Percentiles rank a stretch among this genome's conserved stretches.
These are phyloP conservation scores for Penicillium mononematosum DNA, from an alignment of 495 filamentous ascomycete genomes.

Conservation along the genomic window DNA sequence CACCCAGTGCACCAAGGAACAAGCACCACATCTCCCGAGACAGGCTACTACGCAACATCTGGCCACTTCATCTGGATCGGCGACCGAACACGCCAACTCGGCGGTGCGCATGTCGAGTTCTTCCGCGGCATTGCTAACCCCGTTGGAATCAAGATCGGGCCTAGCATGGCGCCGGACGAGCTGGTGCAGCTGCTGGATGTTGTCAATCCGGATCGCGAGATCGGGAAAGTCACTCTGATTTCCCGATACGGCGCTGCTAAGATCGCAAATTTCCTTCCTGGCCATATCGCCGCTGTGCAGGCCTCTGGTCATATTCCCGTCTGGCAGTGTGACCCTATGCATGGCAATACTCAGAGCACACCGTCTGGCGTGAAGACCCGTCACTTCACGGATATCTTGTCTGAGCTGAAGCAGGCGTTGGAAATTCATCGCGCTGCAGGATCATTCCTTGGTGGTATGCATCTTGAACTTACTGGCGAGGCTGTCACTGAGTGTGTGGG, in stretches of 20 bases:
- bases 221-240: slow-evolving; percentile 93
- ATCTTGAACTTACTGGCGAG: slow-evolving; percentile 92
- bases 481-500: slow-evolving; percentile 95
- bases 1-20: slow-evolving; percentile 30
- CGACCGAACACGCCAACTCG: slow-evolving; percentile 88
- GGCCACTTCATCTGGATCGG: slow-evolving; percentile 98
- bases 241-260: slow-evolving; percentile 85
- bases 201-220: slow-evolving; percentile 76
- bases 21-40: slow-evolving; percentile 14
- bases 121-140: slow-evolving; percentile 96
- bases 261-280: slow-evolving; percentile 67
- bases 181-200: slow-evolving; percentile 73
- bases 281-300: slow-evolving; percentile 85
- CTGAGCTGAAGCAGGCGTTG: slow-evolving; percentile 75
- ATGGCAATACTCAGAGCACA: slow-evolving; percentile 70
- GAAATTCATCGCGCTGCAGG: slow-evolving; percentile 78
- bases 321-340: slow-evolving; percentile 99
- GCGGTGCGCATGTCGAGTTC: slow-evolving; percentile 93
- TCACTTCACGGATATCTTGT: slow-evolving; percentile 80
- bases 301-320: slow-evolving; percentile 72
- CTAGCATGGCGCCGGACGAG: slow-evolving; percentile 71
- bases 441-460: slow-evolving; percentile 87
- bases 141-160: slow-evolving; percentile 93
- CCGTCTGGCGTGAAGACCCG: slow-evolving; percentile 78
- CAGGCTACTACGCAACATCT: slow-evolving; percentile 80